A percentile compares a stretch with the other conserved stretches of the same genome.
These are phyloP conservation scores for Pseudoneurospora amorphoporcata DNA, from an alignment of 495 filamentous ascomycete genomes.

Conservation along the genomic window DNA sequence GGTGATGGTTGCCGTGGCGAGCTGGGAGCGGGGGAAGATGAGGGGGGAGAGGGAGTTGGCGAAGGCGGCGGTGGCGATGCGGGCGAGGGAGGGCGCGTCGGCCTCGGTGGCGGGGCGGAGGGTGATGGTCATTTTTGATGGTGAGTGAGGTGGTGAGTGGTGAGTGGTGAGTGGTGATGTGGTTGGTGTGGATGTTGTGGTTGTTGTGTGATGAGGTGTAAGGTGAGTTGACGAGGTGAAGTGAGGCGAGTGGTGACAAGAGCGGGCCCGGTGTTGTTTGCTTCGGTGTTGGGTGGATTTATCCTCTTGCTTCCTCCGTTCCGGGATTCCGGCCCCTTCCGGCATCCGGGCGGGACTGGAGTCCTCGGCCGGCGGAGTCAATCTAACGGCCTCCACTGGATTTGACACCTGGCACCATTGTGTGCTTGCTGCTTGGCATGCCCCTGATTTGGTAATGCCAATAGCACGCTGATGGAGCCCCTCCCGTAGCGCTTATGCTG, in stretches of 20 bases:
- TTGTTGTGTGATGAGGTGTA: not conserved
- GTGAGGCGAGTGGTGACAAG: not conserved
- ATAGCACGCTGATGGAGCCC: not conserved
- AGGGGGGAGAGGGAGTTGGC: slow-evolving; percentile 1
- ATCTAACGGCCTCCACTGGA: not conserved
- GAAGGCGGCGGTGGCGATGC: slow-evolving; percentile 12
- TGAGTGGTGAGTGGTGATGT: not conserved
- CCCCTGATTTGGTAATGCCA: not conserved
- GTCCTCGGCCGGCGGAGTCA: not conserved
- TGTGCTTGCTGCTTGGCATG: not conserved
- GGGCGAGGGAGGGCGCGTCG: slow-evolving; percentile 8
- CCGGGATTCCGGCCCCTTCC: not conserved
- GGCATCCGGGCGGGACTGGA: not conserved
- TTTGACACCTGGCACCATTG: not conserved
- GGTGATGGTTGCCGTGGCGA: not conserved
- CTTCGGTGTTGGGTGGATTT: not conserved
- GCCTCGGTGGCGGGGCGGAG: slow-evolving; percentile 11
- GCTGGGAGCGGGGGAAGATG: slow-evolving; percentile 11
- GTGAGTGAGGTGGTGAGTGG: not conserved
- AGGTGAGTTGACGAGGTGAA: not conserved
- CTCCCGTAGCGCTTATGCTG: not conserved
- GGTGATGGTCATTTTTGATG: slow-evolving; percentile 6
- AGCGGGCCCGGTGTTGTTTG: not conserved
- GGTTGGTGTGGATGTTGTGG: not conserved
- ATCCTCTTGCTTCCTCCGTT: not conserved